These are phyloP conservation scores for Dioscorea dumetorum DNA, from an alignment of 106 monocot genomes.

Conservation along the genomic window DNA sequence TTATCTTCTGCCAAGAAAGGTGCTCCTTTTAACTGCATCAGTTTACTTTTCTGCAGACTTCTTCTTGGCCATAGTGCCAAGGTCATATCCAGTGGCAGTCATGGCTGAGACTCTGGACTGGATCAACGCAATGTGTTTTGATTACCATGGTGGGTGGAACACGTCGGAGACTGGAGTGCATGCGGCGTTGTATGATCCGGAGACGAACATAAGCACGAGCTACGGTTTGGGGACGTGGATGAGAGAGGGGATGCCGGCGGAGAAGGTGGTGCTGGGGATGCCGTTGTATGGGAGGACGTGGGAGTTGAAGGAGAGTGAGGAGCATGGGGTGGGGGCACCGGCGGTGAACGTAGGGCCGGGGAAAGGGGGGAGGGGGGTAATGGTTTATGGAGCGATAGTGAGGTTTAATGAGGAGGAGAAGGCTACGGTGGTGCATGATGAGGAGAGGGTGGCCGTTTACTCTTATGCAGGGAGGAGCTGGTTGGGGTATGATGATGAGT, in stretches of 20 bases:
- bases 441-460: conserved; percentile 1
- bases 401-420: conserved; percentile 5
- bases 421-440: conserved; percentile 16
- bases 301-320: conserved; percentile 21
- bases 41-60: conserved; percentile 25
- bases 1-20: too few relatives aligned
- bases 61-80: background rate
- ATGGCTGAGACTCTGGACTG: conserved; percentile 21
- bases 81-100: conserved; percentile 18
- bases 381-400: conserved; percentile 13
- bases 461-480: conserved; percentile 16
- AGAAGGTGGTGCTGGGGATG: conserved; percentile 30
- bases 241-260: conserved; percentile 13
- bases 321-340: conserved; percentile 34
- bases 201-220: conserved; percentile 27
- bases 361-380: conserved; percentile 8
- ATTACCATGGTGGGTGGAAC: conserved; percentile 36
- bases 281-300: conserved; percentile 31
- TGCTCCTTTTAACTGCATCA: conserved; percentile 22
- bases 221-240: conserved; percentile 29
- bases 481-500: conserved; percentile 27
- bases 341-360: conserved; percentile 26
- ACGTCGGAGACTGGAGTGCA: conserved; percentile 20
- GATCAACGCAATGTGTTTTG: conserved; percentile 35
- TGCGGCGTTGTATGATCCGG: conserved; percentile 25